Conservation (phyloP, 2,329 filamentous ascomycete genomes). For the Botrytis elliptica region DNA sequence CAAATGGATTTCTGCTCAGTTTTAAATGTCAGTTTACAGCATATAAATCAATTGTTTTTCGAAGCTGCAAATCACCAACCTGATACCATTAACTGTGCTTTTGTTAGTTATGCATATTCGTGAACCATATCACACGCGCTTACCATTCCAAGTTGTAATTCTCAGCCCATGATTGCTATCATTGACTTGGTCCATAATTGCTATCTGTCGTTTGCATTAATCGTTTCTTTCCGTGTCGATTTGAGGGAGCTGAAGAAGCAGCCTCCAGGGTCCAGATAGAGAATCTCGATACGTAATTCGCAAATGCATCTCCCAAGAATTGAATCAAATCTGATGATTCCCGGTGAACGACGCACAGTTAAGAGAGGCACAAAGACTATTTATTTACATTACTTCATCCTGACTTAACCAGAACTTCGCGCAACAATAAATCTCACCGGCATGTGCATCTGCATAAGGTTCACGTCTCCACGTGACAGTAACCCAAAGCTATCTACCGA, state of each 20-base stretch:
- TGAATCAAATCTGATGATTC: background rate
- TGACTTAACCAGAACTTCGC: background rate
- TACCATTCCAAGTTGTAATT: conserved; percentile 86
- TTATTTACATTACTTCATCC: background rate
- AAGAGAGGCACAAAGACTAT: background rate
- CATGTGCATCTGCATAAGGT: background rate
- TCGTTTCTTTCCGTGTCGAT: background rate
- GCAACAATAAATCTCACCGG: background rate
- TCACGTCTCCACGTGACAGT: background rate
- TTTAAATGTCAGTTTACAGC: background rate
- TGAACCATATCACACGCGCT: conserved; percentile 29
- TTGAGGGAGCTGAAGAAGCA: background rate
- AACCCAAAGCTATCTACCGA: background rate
- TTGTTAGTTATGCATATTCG: conserved; percentile 23
- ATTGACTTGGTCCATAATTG: background rate
- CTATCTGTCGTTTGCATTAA: background rate
- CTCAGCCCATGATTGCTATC: conserved; percentile 62
- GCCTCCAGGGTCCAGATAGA: background rate
- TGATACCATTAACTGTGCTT: conserved; percentile 71
- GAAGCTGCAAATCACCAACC: conserved; percentile 46
- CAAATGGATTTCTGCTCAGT: conserved; percentile 67
- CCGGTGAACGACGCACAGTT: background rate
- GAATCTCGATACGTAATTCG: conserved; percentile 1
- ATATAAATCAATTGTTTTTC: background rate
- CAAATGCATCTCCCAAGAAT: conserved; percentile 12